phyloP scores from a whole-genome alignment of 176 grass and related monocot genomes.

The Oryza brachyantha region DNA sequence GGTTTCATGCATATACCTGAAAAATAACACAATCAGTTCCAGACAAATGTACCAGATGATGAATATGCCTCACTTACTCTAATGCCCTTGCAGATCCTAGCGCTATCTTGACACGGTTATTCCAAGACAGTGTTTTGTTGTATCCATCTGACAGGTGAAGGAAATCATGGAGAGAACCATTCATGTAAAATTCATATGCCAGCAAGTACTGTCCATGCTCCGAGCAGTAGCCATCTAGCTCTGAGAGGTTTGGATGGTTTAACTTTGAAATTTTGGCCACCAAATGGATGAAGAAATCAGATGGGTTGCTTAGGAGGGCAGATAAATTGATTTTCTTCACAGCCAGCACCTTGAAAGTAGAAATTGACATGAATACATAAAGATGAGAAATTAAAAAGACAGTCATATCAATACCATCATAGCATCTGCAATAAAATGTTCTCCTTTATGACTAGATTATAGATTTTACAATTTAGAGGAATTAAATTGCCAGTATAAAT shows the following conservation, averaged over 20 bases:
- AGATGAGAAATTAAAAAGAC: not conserved
- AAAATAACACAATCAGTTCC: conserved; percentile 36
- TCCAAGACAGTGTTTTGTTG: conserved; percentile 66
- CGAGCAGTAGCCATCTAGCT: conserved; percentile 76
- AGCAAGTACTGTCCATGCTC: conserved; percentile 82
- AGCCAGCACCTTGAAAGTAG: conserved; percentile 59
- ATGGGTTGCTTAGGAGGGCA: conserved; percentile 47
- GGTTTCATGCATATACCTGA: conserved; percentile 87
- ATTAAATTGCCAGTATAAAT: not conserved
- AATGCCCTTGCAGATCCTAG: conserved; percentile 79
- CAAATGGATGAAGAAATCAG: conserved; percentile 60
- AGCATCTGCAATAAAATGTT: not conserved
- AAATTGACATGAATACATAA: not conserved
- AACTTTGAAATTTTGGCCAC: conserved; percentile 60
- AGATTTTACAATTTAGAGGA: too few species aligned
- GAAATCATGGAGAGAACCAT: conserved; percentile 73
- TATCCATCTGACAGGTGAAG: conserved; percentile 60
- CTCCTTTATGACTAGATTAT: too few species aligned
- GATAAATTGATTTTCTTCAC: conserved; percentile 83
- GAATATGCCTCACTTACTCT: conserved; percentile 58
- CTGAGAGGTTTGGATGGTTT: conserved; percentile 78
- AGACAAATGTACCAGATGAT: not conserved
- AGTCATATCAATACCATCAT: not conserved
- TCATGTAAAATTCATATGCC: conserved; percentile 70
- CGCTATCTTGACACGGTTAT: conserved; percentile 77